Base-by-base conservation (phyloP, 129 eudicot genomes). In the Glebionis coronaria region DNA sequence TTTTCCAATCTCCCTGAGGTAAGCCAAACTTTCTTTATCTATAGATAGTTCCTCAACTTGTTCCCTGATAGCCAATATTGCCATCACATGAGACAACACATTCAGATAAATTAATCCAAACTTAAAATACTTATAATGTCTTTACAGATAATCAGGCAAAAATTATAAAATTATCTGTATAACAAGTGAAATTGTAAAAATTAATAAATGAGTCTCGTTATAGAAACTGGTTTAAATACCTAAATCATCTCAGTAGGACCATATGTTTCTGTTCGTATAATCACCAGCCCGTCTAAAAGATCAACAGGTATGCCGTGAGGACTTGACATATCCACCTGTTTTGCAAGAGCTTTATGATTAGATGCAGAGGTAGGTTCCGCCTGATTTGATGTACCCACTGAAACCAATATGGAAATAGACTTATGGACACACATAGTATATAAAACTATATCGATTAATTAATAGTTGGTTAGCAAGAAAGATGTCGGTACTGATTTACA, bases 231-330 rank as follows among this genome's bases (percentile, higher is more conserved):
- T 31, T 71, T 49, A 35, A 12, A 18, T 57, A 94, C 99, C 99
- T 94, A 92, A 77, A 94, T 90, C 99, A 90, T 94, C 72, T 94
- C 99, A 47, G 97, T 90, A 0, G 93, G 97, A 56, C 95, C 95
- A 67, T 94, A 94, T 9, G 90, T 94, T 72, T 81, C 93, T 38
- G 95, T 87, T 63, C 99, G 74, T 51, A 94, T 87, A 61, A 94
- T 94, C 69, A 83, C 95, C 71, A 94, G 65, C 3, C 99, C 82
- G 73, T 94, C 99, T 54, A 94, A 74, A 60, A 94, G 85, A 79
- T 94, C 99, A 71, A 94, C 88, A 25, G 99, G 99, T 72, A 94
- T 87, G 70, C 99, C 99, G 63, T 94, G 99, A 70, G 99, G 99
- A 68, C 99, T 94, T 0, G 82, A 75, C 95, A 89, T 94, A 25